Conservation (phyloP, 2,329 filamentous ascomycete genomes). For the Aureobasidium pullulans region DNA sequence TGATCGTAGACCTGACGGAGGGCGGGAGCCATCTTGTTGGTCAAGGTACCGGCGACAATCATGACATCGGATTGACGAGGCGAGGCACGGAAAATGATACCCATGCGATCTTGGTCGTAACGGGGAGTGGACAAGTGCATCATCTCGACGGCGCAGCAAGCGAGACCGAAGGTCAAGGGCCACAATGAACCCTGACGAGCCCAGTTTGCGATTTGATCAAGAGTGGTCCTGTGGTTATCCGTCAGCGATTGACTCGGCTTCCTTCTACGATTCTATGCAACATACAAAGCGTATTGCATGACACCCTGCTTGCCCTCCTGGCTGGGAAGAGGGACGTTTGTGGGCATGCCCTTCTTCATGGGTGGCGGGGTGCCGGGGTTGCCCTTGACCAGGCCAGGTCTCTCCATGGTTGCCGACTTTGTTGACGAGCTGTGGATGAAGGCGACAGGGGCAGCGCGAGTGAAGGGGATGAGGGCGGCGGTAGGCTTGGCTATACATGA, state of each 20-base stretch:
- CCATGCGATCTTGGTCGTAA: constrained; percentile 81
- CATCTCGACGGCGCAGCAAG: constrained; percentile 88
- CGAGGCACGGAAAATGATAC: constrained; percentile 85
- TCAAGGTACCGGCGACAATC: constrained; percentile 89
- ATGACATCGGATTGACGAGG: constrained; percentile 85
- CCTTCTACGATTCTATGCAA: constrained; percentile 20
- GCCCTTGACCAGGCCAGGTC: constrained; percentile 43
- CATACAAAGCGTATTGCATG: constrained; percentile 81
- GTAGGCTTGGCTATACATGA: constrained; percentile 55
- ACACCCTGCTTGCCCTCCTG: constrained; percentile 73
- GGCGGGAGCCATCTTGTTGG: constrained; percentile 91
- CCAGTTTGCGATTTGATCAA: constrained; percentile 79
- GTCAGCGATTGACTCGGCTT: constrained; percentile 17
- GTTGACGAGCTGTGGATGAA: constrained; percentile 59
- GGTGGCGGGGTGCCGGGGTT: constrained; percentile 46
- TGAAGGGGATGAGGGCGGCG: constrained; percentile 53
- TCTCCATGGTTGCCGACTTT: constrained; percentile 53
- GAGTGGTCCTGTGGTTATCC: constrained; percentile 53
- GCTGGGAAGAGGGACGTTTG: constrained; percentile 67
- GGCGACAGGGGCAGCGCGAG: constrained; percentile 49
- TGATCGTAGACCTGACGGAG: constrained; percentile 85
- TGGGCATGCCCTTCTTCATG: constrained; percentile 48
- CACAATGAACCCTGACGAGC: constrained; percentile 75
- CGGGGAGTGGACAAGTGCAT: constrained; percentile 84
- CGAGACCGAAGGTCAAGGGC: constrained; percentile 83